Base-by-base conservation (phyloP, 805 yeast species). In the Suhomyces sp. region DNA sequence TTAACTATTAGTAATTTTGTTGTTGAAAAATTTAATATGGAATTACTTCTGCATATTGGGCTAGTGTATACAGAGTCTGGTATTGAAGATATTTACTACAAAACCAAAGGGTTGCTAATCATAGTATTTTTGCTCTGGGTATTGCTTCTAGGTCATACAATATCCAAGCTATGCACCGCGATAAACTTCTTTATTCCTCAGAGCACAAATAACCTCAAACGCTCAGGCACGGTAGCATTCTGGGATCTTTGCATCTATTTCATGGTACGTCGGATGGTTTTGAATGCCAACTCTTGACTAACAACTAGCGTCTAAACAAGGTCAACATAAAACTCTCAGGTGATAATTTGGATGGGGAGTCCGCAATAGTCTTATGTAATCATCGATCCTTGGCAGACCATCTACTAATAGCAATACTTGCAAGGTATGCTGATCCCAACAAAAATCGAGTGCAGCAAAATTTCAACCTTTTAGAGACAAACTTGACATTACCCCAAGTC, bases 331-430 rank as follows among this genome's bases (percentile, higher is more conserved):
- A 64, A 19, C 55, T 81, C 0, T 53, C 70, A 10, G 87, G 84
- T 12, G 85, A 80, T 54, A 41, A 47, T 13, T 50, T 77, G 44
- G 62, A 58, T 41, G 48, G 70, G 27, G 74, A 69, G 51, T 65
- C 79, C 12, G 73, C 80, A 24, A 54, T 71, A 24, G 50, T 74
- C n/a, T 45, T 77, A 38, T 68, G 82, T 48, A 90, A 90, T 61
- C 97, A 90, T 64, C 76, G 76, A 48, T 85, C 94, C 0, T 59
- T 86, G 7, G 79, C 83, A 12, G 97, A 90, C 65, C 83, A 85
- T 64, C 61, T 84, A 19, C 68, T 86, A 22, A 69, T 88, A 33
- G 73, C 76, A 1, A 70, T 69, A 50, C 60, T 81, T 46, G 74
- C 82, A 0, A 64, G 66, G 45, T 41, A 60, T 54, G 47, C 70